phyloP scores from a whole-genome alignment of 225 moss, liverwort and hornwort species.

The Straminergon stramineum region DNA sequence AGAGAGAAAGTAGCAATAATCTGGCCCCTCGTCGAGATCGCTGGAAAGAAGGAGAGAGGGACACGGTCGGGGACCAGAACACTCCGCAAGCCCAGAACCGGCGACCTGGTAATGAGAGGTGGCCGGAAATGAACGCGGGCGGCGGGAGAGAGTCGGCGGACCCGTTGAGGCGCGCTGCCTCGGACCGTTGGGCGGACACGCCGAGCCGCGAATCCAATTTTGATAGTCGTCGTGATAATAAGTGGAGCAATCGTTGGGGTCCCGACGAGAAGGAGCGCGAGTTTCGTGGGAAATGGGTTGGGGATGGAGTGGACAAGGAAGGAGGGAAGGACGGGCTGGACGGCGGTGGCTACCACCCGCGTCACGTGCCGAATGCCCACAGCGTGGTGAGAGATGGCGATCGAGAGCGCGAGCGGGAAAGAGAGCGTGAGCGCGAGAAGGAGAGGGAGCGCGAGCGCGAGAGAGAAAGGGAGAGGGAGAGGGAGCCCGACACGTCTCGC shows the following conservation, averaged over 20 bases:
- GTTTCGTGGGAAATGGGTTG: conserved; percentile 51
- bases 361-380: conserved; percentile 21
- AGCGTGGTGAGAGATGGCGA: conserved; percentile 30
- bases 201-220: conserved; percentile 52
- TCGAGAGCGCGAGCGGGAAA: conserved; percentile 27
- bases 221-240: conserved; percentile 56
- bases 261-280: conserved; percentile 65
- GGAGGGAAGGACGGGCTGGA: conserved; percentile 44
- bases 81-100: conserved; percentile 25
- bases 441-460: conserved; percentile 8
- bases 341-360: conserved; percentile 33
- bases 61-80: conserved; percentile 31
- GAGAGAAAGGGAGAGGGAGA: conserved; percentile 14
- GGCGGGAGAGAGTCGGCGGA: conserved; percentile 43
- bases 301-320: conserved; percentile 48
- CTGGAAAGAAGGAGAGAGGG: conserved; percentile 69
- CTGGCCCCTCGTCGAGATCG: conserved; percentile 54
- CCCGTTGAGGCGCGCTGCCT: conserved; percentile 24
- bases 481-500: conserved; percentile 38
- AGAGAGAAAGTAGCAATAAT: conserved; percentile 52
- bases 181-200: conserved; percentile 59
- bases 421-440: conserved; percentile 22
- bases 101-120: conserved; percentile 38
- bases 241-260: conserved; percentile 69
- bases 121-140: conserved; percentile 39